These are phyloP conservation scores for Orobanche coerulescens DNA, from an alignment of 257 asterid species.

Conservation along the genomic window DNA sequence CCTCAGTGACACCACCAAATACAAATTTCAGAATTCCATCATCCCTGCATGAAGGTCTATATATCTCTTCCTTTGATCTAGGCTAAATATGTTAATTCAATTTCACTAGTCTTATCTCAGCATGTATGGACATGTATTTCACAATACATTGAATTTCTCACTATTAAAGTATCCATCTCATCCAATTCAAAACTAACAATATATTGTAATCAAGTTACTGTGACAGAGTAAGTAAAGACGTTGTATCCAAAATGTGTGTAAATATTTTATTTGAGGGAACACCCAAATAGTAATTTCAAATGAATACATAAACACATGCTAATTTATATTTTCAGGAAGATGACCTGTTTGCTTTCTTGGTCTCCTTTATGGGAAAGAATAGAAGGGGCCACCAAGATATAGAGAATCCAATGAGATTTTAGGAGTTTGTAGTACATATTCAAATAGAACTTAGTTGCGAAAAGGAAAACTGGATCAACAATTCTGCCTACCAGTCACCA, in stretches of 20 bases:
- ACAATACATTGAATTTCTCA: too few relatives aligned
- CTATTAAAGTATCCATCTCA: too few relatives aligned
- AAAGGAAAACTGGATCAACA: constrained; percentile 7
- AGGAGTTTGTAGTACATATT: not conserved
- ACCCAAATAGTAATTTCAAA: not conserved
- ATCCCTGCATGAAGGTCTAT: too few relatives aligned
- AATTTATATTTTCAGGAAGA: not conserved
- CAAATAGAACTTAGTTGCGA: not conserved
- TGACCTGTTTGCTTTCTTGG: not conserved
- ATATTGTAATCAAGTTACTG: too few relatives aligned
- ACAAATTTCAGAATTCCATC: too few relatives aligned
- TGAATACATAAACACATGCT: not conserved
- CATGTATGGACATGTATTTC: too few relatives aligned
- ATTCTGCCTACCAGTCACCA: not conserved
- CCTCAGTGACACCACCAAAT: too few relatives aligned
- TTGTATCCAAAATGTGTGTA: not conserved
- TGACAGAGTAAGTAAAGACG: too few relatives aligned
- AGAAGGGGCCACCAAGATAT: not conserved
- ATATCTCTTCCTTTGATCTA: too few relatives aligned
- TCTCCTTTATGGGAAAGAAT: not conserved
- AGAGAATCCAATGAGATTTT: not conserved
- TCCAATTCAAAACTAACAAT: too few relatives aligned
- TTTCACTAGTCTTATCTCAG: too few relatives aligned
- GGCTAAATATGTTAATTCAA: too few relatives aligned
- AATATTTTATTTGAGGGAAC: not conserved